Evolutionary conservation across 116 monocot species (phyloP), one percentile per base, ranked within the genome.

Genomic region (Phalaenopsis hybrid): DNA sequence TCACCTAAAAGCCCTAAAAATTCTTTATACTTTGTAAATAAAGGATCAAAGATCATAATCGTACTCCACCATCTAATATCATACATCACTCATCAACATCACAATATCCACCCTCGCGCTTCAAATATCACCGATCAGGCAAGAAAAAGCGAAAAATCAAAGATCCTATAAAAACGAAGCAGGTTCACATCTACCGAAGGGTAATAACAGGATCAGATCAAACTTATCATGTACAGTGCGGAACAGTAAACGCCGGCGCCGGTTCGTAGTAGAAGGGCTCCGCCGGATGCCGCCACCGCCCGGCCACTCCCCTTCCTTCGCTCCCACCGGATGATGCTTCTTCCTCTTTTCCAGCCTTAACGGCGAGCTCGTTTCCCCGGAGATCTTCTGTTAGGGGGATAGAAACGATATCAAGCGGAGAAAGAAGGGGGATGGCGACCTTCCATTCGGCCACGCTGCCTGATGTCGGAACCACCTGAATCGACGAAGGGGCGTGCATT

Each of bases 401-500:
- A 31, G 70, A 74, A 17, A 55, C 55, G 79, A 86, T 79, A 70
- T 89, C 89, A 18, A 93, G 80, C 57, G 93, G 91, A 6, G 91
- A 93, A 74, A 89, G 91, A 12, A 91, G 86, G 5, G 93, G 93
- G 44, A 93, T 93, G 31, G 91, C 87, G 31, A 79, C 82, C 79
- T 87, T 91, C 93, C 91, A 91, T 83, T 89, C 86, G 15, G 85
- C 57, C 12, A 80, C 63, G 15, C 63, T 69, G 9, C 50, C 68
- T 25, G 73, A 33, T 41, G 87, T 76, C 4, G 81, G 84, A 4
- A 75, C 65, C 13, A 93, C 80, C 86, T 86, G 81, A 81, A 93
- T 91, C 10, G 93, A 91, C 21, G 91, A 83, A 8, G 93, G 91
- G 52, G 91, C 93, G 82, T 85, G 91, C 93, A 93, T 89, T 89